These are phyloP conservation scores for Astrothelium macrocarpum DNA, from an alignment of 495 filamentous ascomycete species.

Conservation along the genomic window DNA sequence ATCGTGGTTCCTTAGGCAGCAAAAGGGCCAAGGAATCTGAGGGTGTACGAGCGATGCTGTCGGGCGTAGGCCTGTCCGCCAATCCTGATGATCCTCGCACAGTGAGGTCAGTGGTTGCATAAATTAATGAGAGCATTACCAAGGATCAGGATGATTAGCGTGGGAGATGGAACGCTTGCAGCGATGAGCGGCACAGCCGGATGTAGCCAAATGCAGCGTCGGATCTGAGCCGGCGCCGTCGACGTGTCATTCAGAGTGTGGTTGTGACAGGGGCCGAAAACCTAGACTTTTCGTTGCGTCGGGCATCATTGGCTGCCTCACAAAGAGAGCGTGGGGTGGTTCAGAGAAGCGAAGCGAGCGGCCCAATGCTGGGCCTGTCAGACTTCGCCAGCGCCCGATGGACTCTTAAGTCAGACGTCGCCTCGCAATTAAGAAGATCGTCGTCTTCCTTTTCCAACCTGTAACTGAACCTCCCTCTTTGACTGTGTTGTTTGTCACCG, in stretches of 20 bases:
- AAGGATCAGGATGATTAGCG: not conserved
- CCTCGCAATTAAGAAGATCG: not conserved
- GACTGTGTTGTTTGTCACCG: not conserved
- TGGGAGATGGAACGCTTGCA: not conserved
- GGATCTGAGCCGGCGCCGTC: not conserved
- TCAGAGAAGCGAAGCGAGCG: not conserved
- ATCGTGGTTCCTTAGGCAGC: not conserved
- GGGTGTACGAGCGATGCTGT: not conserved
- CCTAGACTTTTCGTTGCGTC: not conserved
- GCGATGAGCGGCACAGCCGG: not conserved
- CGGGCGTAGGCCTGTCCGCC: not conserved
- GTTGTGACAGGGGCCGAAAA: not conserved
- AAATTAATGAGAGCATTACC: not conserved
- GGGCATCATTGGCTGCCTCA: not conserved
- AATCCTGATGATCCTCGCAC: not conserved
- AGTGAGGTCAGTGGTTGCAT: constrained; percentile 3
- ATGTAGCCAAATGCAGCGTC: not conserved
- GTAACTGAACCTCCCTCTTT: not conserved
- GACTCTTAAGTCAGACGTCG: constrained; percentile 3
- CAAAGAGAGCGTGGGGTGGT: not conserved
- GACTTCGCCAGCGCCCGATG: not conserved
- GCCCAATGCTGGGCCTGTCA: not conserved
- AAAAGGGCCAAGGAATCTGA: not conserved
- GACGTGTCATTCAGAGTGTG: not conserved
- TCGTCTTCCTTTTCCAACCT: not conserved